A percentile compares a stretch with the other conserved stretches of the same genome.
Evolutionary conservation across 1,139 yeast species (phyloP).

Genomic region (Candida labiduridarum): DNA sequence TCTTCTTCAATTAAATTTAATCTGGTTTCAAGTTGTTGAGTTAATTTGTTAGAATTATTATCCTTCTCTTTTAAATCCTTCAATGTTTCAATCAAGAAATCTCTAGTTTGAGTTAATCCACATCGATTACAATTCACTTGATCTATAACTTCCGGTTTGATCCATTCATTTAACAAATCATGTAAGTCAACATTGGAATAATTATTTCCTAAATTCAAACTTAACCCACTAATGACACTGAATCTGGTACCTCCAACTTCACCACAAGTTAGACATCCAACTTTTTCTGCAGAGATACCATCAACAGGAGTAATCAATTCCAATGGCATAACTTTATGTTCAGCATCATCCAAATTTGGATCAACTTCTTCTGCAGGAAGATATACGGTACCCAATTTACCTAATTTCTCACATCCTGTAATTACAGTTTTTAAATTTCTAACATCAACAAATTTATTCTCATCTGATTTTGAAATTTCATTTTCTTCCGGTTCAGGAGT

Average conservation of each 20-base stretch:
- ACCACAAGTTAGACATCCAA: slow-evolving; percentile 87
- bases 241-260: slow-evolving; percentile 90
- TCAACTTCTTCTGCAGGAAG: slow-evolving; percentile 76
- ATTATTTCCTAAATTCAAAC: slow-evolving; percentile 60
- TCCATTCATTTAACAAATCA: slow-evolving; percentile 70
- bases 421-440: slow-evolving; percentile 23
- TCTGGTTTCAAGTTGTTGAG: slow-evolving; percentile 51
- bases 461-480: slow-evolving; percentile 9
- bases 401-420: slow-evolving; percentile 54
- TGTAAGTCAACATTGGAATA: slow-evolving; percentile 51
- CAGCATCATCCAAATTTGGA: slow-evolving; percentile 53
- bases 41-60: slow-evolving; percentile 40
- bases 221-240: slow-evolving; percentile 79
- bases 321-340: slow-evolving; percentile 50
- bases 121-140: slow-evolving; percentile 94
- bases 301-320: slow-evolving; percentile 84
- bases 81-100: slow-evolving; percentile 41
- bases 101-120: slow-evolving; percentile 65
- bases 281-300: slow-evolving; percentile 82
- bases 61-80: slow-evolving; percentile 32
- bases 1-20: slow-evolving; percentile 59
- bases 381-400: slow-evolving; percentile 61
- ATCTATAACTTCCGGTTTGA: slow-evolving; percentile 79
- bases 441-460: slow-evolving; percentile 23
- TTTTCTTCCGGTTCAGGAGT: slow-evolving; percentile 26